Evolutionary conservation across 1,284 basidiomycete species (phyloP).

Genomic region (Puccinia triticina): DNA sequence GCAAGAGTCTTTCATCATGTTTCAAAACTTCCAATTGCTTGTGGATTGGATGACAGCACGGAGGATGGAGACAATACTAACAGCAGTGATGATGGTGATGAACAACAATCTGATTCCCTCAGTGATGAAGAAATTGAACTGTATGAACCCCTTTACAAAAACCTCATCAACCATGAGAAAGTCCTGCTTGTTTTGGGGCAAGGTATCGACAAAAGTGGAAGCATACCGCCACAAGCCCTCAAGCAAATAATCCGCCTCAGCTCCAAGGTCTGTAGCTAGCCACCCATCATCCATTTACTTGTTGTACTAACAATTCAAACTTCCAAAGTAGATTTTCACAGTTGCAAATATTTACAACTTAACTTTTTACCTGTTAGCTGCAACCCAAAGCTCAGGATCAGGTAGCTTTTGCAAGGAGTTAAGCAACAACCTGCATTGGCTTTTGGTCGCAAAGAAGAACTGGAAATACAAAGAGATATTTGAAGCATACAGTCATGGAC

Average conservation of each 20-base stretch:
- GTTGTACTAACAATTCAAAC: not conserved
- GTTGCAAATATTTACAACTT: constrained; percentile 9
- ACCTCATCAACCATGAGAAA: constrained; percentile 9
- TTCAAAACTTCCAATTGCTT: not conserved
- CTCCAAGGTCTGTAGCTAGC: not conserved
- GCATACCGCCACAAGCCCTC: not conserved
- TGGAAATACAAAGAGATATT: not conserved
- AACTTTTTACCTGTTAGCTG: not conserved
- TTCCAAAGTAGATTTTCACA: not conserved
- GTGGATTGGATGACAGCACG: not conserved
- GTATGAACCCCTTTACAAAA: constrained; percentile 1
- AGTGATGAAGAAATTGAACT: not conserved
- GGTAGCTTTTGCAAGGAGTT: constrained; percentile 5
- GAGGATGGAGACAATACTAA: not conserved
- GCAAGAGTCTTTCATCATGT: not conserved
- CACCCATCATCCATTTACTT: not conserved
- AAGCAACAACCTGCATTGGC: not conserved
- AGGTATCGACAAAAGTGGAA: not conserved
- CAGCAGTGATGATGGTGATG: no score
- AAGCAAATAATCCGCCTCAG: not conserved
- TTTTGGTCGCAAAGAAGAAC: not conserved
- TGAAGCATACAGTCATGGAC: constrained; percentile 13
- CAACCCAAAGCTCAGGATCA: not conserved
- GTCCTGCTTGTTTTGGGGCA: not conserved
- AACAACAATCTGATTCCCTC: no score